These are phyloP conservation scores for Phaeosphaeriaceae sp. DNA, from an alignment of 2,329 filamentous ascomycete genomes.

Conservation along the genomic window DNA sequence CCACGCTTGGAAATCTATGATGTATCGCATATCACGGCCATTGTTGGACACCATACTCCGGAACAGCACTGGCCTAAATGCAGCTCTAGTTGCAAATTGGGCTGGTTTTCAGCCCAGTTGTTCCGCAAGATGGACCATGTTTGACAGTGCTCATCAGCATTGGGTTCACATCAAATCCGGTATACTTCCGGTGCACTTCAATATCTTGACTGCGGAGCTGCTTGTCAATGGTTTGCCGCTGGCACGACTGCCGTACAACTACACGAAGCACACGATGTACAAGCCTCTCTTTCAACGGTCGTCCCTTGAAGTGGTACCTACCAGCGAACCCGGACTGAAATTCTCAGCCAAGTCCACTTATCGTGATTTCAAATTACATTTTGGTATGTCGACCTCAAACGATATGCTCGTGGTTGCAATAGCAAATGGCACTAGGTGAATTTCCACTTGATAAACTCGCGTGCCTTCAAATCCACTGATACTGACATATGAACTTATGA, in stretches of 20 bases:
- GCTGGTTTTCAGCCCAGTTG: constrained; percentile 19
- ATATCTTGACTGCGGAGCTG: constrained; percentile 59
- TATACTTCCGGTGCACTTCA: constrained; percentile 48
- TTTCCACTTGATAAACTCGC: too few relatives aligned
- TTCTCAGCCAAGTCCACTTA: constrained; percentile 47
- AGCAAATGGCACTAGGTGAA: too few relatives aligned
- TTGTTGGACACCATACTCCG: constrained; percentile 10
- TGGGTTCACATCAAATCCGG: constrained; percentile 40
- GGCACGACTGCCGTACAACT: constrained; percentile 55
- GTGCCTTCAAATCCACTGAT: too few relatives aligned
- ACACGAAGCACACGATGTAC: constrained; percentile 52
- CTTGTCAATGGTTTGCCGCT: constrained; percentile 61
- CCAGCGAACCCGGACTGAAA: constrained; percentile 46
- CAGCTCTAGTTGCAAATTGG: constrained; percentile 26
- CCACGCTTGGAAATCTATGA: constrained; percentile 23
- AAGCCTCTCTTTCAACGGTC: constrained; percentile 51
- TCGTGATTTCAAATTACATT: constrained; percentile 38
- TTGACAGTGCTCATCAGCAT: constrained; percentile 22
- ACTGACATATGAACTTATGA: too few relatives aligned
- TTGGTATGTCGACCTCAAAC: constrained; percentile 38
- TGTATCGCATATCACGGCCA: constrained; percentile 20
- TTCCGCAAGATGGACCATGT: constrained; percentile 12
- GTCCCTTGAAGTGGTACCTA: constrained; percentile 54
- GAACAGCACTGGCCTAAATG: constrained; percentile 12
- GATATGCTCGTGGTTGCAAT: constrained; percentile 33